Evolutionary conservation across 306 rosid species (phyloP).

Genomic region (Cyclanthera cordifolia): DNA sequence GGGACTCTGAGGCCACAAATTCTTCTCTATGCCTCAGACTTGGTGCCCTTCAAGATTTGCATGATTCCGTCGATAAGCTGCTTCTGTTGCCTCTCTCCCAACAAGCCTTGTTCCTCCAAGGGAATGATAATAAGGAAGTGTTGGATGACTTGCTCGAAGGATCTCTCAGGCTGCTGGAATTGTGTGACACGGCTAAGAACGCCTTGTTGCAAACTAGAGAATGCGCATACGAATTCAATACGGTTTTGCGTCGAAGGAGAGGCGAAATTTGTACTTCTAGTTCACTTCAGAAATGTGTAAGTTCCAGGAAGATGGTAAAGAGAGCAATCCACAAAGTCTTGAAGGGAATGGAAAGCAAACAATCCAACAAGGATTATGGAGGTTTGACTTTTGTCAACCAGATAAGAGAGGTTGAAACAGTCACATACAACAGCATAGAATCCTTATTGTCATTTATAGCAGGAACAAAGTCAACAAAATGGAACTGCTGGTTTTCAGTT

Average conservation of each 20-base stretch:
- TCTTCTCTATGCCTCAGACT: constrained; percentile 10
- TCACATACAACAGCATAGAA: constrained; percentile 4
- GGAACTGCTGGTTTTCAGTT: constrained; percentile 15
- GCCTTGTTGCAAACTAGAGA: constrained; percentile 17
- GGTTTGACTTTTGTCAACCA: not conserved
- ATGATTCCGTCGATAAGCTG: constrained; percentile 12
- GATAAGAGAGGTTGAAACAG: constrained; percentile 13
- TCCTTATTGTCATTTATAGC: constrained; percentile 11
- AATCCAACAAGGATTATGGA: not conserved
- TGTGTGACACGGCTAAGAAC: constrained; percentile 15
- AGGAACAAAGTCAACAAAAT: constrained; percentile 11
- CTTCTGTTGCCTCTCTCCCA: constrained; percentile 14
- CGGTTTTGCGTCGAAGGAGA: constrained; percentile 9
- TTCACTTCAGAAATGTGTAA: not conserved
- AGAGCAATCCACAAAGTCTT: constrained; percentile 15
- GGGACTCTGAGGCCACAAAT: not conserved
- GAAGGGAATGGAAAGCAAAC: constrained; percentile 3
- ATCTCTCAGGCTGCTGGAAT: constrained; percentile 19
- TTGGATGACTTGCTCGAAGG: constrained; percentile 7
- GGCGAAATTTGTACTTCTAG: constrained; percentile 9
- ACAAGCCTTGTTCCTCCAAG: constrained; percentile 11
- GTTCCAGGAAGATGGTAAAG: constrained; percentile 16
- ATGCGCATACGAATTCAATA: constrained; percentile 12
- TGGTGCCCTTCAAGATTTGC: constrained; percentile 16
- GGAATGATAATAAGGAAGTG: not conserved